Percentiles rank a stretch among this genome's conserved stretches.
These are phyloP conservation scores for Letharia lupina DNA, from an alignment of 495 filamentous ascomycete genomes.

Conservation along the genomic window DNA sequence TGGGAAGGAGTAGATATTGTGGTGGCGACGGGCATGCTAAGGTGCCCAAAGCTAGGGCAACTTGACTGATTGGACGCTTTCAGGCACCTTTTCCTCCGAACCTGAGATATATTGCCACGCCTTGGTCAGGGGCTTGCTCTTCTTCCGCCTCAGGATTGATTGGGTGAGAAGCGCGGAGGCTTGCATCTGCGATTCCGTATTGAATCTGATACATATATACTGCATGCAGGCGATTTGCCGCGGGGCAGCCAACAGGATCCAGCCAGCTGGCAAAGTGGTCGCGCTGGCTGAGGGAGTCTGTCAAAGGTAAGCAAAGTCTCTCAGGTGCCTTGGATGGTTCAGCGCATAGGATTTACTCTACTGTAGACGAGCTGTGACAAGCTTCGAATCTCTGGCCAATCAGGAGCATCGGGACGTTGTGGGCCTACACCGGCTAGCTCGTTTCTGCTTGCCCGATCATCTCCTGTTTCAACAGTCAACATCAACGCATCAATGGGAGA, in stretches of 20 bases:
- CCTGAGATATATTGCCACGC: conserved; percentile 7
- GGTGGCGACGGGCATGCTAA: conserved; percentile 7
- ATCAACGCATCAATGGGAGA: too few species aligned
- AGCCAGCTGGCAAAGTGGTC: conserved; percentile 9
- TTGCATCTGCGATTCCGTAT: conserved; percentile 8
- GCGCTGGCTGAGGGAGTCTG: background rate
- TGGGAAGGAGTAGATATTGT: background rate
- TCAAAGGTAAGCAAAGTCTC: background rate
- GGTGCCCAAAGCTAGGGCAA: conserved; percentile 12
- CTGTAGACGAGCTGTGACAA: background rate
- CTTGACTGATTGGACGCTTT: conserved; percentile 5
- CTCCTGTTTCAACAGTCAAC: background rate
- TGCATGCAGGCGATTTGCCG: background rate
- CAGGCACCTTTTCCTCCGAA: background rate
- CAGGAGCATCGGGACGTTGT: background rate
- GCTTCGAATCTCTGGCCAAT: background rate
- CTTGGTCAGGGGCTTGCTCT: background rate
- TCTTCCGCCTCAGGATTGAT: conserved; percentile 7
- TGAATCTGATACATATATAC: background rate
- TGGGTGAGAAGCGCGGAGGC: conserved; percentile 1
- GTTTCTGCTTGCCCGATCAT: background rate
- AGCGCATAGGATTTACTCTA: background rate
- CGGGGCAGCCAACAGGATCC: conserved; percentile 1
- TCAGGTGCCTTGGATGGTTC: background rate
- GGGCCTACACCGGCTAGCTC: background rate